phyloP scores from a whole-genome alignment of 768 basidiomycete species.

The Auricularia heimuer region DNA sequence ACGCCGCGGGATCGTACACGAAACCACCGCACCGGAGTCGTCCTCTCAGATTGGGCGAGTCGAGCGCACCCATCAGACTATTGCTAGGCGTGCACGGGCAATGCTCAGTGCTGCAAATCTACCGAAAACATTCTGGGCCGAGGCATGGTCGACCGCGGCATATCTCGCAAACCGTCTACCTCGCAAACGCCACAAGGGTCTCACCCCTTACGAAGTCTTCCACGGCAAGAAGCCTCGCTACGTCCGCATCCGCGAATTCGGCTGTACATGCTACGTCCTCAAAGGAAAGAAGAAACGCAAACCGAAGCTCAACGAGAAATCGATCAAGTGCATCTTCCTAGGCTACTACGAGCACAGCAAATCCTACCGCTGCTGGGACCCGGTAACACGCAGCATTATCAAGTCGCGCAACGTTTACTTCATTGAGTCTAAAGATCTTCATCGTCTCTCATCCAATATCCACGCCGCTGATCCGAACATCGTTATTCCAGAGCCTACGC shows the following conservation, averaged over 20 bases:
- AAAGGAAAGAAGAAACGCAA: background rate
- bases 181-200: too few species aligned
- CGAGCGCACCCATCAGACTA: background rate
- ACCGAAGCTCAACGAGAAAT: background rate
- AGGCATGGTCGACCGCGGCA: background rate
- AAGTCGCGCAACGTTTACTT: background rate
- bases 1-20: background rate
- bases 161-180: background rate
- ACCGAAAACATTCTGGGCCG: background rate
- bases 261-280: background rate
- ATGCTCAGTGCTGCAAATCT: background rate
- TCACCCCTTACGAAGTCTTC: background rate
- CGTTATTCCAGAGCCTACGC: background rate
- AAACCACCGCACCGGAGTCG: background rate
- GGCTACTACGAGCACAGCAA: slow-evolving; percentile 8
- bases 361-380: slow-evolving; percentile 7
- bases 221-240: background rate
- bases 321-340: slow-evolving; percentile 11
- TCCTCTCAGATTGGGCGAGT: background rate
- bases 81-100: background rate
- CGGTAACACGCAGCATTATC: background rate
- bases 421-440: background rate
- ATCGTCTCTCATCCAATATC: background rate
- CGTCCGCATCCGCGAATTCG: background rate
- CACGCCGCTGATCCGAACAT: background rate